Percentiles rank a stretch among this genome's conserved stretches.
Evolutionary conservation across 2,329 filamentous ascomycete genomes (phyloP).

Genomic region (Zymoseptoria brevis): DNA sequence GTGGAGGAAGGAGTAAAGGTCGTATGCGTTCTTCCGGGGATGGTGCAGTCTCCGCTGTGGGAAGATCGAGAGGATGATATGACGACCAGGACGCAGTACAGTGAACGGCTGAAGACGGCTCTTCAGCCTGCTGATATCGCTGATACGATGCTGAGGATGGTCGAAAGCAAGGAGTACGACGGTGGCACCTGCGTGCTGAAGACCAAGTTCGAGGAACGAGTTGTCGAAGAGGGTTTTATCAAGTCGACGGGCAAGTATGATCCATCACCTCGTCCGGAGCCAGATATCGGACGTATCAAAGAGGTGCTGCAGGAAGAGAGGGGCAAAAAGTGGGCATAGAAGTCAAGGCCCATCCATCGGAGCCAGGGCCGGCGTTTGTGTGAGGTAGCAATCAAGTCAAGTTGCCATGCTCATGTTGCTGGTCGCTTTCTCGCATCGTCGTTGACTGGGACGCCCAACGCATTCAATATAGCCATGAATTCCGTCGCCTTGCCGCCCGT

Average conservation of each 20-base stretch:
- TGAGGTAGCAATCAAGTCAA: background rate
- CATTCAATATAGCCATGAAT: slow-evolving; percentile 22
- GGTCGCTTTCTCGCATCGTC: background rate
- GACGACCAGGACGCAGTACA: slow-evolving; percentile 10
- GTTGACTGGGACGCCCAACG: slow-evolving; percentile 13
- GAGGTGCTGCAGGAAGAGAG: slow-evolving; percentile 10
- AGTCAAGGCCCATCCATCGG: background rate
- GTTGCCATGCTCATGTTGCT: background rate
- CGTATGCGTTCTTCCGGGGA: slow-evolving; percentile 30
- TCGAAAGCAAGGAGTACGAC: slow-evolving; percentile 14
- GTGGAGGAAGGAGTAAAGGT: slow-evolving; percentile 35
- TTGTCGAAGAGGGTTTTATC: slow-evolving; percentile 12
- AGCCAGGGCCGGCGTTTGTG: background rate
- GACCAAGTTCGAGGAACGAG: slow-evolving; percentile 12
- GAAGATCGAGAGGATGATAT: slow-evolving; percentile 31
- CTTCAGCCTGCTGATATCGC: slow-evolving; percentile 17
- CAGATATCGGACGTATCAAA: slow-evolving; percentile 14
- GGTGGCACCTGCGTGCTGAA: slow-evolving; percentile 19
- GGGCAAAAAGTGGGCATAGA: slow-evolving; percentile 14
- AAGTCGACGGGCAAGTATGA: slow-evolving; percentile 14
- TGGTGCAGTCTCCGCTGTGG: slow-evolving; percentile 20
- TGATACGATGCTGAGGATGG: slow-evolving; percentile 16
- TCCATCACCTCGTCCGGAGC: slow-evolving; percentile 15
- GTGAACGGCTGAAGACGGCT: slow-evolving; percentile 8
- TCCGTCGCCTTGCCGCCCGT: slow-evolving; percentile 24